These are phyloP conservation scores for Eremothecium gossypii DNA, from an alignment of 1,139 yeast genomes.

Conservation along the genomic window DNA sequence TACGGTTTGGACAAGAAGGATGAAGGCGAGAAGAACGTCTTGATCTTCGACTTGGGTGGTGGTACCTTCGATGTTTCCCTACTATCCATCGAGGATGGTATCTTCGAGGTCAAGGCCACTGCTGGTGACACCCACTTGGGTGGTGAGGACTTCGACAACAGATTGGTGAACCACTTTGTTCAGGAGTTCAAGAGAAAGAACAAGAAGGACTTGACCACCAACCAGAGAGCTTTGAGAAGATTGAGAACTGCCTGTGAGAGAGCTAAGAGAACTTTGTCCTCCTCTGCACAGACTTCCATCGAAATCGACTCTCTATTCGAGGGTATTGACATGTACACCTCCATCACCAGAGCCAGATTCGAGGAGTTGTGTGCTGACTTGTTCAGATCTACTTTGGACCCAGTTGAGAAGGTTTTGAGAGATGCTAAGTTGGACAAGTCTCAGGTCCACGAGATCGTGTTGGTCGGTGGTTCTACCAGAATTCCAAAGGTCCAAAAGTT, in stretches of 20 bases:
- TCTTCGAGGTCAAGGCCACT: conserved; percentile 97
- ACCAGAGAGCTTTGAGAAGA: conserved; percentile 81
- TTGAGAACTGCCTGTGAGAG: conserved; percentile 88
- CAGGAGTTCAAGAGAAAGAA: conserved; percentile 80
- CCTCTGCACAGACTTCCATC: conserved; percentile 77
- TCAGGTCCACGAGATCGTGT: conserved; percentile 74
- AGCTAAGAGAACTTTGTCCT: conserved; percentile 83
- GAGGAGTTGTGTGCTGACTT: conserved; percentile 79
- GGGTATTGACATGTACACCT: conserved; percentile 82
- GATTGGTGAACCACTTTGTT: conserved; percentile 69
- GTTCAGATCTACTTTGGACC: conserved; percentile 78
- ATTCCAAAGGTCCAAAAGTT: conserved; percentile 88
- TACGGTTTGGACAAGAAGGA: conserved; percentile 92
- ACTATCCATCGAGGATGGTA: conserved; percentile 94
- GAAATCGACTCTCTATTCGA: conserved; percentile 91
- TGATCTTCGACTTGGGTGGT: conserved; percentile 97
- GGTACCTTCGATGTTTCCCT: conserved; percentile 99
- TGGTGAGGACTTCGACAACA: conserved; percentile 77
- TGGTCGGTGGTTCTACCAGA: conserved; percentile 92
- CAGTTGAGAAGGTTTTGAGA: conserved; percentile 79
- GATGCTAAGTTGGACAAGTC: conserved; percentile 74
- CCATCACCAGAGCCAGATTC: conserved; percentile 85
- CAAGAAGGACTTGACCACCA: conserved; percentile 62
- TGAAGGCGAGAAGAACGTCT: conserved; percentile 80
- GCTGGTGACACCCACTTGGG: conserved; percentile 86